Percentiles rank a stretch among this genome's conserved stretches.
Evolutionary conservation across 208 protist species (phyloP).

Genomic region (Naegleria lovaniensis): DNA sequence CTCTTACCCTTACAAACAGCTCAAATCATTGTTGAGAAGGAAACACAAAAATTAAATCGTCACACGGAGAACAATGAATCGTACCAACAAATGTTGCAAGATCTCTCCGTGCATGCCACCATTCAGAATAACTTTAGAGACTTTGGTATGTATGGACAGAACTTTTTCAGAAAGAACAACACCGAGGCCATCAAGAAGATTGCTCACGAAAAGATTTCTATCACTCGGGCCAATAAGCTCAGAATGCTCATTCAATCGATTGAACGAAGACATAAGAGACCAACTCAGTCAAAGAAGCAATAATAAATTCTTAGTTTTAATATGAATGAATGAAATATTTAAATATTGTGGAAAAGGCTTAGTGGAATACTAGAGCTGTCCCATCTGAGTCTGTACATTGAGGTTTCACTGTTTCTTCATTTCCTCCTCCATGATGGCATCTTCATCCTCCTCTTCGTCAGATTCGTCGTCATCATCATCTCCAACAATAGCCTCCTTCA

Average conservation of each 20-base stretch:
- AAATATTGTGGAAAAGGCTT: too few relatives aligned
- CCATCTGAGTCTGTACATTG: not conserved
- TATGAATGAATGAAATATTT: too few relatives aligned
- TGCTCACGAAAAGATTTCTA: not conserved
- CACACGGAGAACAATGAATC: not conserved
- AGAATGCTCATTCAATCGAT: not conserved
- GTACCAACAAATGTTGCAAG: not conserved
- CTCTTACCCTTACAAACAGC: not conserved
- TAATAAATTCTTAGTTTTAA: too few relatives aligned
- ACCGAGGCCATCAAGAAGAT: not conserved
- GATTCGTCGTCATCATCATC: not conserved
- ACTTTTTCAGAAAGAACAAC: not conserved
- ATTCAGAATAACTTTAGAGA: not conserved
- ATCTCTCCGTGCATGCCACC: not conserved
- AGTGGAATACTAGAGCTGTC: too few relatives aligned
- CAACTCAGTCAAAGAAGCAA: too few relatives aligned
- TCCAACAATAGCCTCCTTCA: not conserved
- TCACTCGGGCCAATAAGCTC: not conserved
- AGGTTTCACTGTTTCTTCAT: not conserved
- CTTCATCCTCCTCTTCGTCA: not conserved
- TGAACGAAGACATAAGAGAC: not conserved
- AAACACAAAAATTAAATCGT: too few relatives aligned
- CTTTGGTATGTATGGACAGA: not conserved
- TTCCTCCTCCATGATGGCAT: not conserved
- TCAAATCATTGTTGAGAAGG: not conserved